phyloP scores from a whole-genome alignment of 495 filamentous ascomycete genomes.

The Trichoderma reesei region DNA sequence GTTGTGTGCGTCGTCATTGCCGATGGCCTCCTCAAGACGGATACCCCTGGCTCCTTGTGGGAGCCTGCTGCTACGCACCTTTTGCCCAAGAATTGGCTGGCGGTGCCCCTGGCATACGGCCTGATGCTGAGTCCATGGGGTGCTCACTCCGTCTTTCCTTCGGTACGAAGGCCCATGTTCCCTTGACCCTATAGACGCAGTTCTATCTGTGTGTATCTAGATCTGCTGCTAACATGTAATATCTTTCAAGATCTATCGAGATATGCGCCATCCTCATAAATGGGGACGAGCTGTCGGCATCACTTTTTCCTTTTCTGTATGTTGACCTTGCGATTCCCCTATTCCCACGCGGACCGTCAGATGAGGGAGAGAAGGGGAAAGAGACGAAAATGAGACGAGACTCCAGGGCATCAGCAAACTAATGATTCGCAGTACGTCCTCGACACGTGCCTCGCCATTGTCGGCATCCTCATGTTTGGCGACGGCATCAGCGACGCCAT shows the following conservation, averaged over 20 bases:
- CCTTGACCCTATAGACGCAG: no score
- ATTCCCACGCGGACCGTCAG: no score
- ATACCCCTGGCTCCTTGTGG: conserved; percentile 71
- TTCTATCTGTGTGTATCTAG: conserved; percentile 1
- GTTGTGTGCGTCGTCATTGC: conserved; percentile 72
- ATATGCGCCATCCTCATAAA: conserved; percentile 91
- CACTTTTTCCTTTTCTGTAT: conserved; percentile 85
- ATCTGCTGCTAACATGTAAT: not conserved
- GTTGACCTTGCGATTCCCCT: conserved; percentile 15
- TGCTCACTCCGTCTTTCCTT: conserved; percentile 90
- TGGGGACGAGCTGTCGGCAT: conserved; percentile 66
- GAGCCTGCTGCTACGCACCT: conserved; percentile 72
- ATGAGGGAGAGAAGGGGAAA: no score
- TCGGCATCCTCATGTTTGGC: conserved; percentile 90
- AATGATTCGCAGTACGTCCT: conserved; percentile 65
- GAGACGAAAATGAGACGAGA: no score
- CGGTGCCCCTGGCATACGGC: conserved; percentile 87
- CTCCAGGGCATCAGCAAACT: no score
- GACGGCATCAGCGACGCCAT: conserved; percentile 76
- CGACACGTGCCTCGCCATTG: conserved; percentile 69
- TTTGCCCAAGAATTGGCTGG: conserved; percentile 78
- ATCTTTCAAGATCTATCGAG: conserved; percentile 62
- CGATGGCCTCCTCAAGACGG: conserved; percentile 75
- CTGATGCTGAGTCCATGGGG: conserved; percentile 94
- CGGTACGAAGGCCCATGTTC: conserved; percentile 29